These are phyloP conservation scores for Taxawa tesnikishii DNA, from an alignment of 2,329 filamentous ascomycete species.

Conservation along the genomic window DNA sequence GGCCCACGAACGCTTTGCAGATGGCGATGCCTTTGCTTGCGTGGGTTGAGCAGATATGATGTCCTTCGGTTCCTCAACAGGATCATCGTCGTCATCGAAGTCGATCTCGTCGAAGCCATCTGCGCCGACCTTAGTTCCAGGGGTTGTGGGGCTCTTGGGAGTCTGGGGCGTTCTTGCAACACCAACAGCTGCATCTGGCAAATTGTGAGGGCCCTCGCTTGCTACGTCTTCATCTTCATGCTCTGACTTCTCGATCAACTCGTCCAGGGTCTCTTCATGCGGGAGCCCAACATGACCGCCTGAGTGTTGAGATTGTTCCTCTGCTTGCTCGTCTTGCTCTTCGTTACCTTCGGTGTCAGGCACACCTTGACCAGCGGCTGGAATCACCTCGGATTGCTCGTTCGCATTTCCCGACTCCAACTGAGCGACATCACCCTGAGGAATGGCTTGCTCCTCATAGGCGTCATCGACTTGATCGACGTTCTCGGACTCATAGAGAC, in stretches of 20 bases:
- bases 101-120: conserved; percentile 11
- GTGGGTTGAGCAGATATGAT: conserved; percentile 1
- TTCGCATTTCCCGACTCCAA: no score
- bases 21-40: conserved; percentile 2
- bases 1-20: conserved; percentile 1
- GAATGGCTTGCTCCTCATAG: neutral
- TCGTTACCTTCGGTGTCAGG: neutral
- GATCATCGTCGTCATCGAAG: conserved; percentile 11
- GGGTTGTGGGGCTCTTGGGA: neutral
- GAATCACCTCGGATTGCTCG: no score
- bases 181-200: neutral
- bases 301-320: no score
- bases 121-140: neutral
- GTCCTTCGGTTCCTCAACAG: conserved; percentile 9
- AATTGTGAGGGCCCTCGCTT: neutral
- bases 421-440: no score
- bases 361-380: no score
- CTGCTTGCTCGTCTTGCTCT: neutral
- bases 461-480: neutral
- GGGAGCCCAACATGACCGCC: no score
- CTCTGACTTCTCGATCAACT: neutral
- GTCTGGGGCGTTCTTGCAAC: neutral
- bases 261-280: no score
- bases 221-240: neutral
- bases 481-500: neutral